Base-by-base conservation (phyloP, 306 rosid genomes). In the Prinsepia uniflora region DNA sequence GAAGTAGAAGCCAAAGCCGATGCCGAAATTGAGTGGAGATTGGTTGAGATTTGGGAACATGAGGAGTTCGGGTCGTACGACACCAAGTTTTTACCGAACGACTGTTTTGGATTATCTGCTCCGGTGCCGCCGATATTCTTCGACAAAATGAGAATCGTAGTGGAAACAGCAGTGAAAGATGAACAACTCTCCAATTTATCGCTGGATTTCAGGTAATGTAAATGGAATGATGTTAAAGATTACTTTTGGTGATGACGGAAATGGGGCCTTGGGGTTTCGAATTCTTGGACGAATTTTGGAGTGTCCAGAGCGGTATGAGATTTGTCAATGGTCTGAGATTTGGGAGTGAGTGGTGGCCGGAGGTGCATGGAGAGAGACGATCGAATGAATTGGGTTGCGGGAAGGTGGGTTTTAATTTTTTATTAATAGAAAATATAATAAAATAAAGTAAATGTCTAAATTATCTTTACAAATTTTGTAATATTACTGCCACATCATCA, bases 141-240 rank as follows among this genome's bases (percentile, higher is more conserved):
- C 3, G 77, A 68, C 20, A 86, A 80, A 20, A 74, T 20, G 36
- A 42, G 65, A 14, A 19, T 70, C 22, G 41, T 66, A 8, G 76
- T 78, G 6, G 73, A 73, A 2, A 47, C 67, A 4, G 1, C 42
- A 9, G 60, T 68, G 1, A 65, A 55, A 5, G 67, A 70, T 1
- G 83, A 75, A 3, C 79, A 63, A 58, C 42, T 53, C 9, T 63
- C 76, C 8, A 90, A 82, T 74, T 39, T 84, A 17, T 69, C 81
- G 10, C 75, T 72, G 40, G 75, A 73, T 60, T 55, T 84, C 72
- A 81, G 78, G 10, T 85, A 92, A 2, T 90, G 86, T 82, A 87
- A 82, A 70, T 90, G 97, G 97, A 88, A 88, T 47, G 84, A 88
- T 4, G 41, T 58, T 41, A 96, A 93, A 60, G 55, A 68, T 74